A percentile compares a stretch with the other conserved stretches of the same genome.
These are phyloP conservation scores for Paramyrothecium roridum DNA, from an alignment of 2,329 filamentous ascomycete genomes.

Conservation along the genomic window DNA sequence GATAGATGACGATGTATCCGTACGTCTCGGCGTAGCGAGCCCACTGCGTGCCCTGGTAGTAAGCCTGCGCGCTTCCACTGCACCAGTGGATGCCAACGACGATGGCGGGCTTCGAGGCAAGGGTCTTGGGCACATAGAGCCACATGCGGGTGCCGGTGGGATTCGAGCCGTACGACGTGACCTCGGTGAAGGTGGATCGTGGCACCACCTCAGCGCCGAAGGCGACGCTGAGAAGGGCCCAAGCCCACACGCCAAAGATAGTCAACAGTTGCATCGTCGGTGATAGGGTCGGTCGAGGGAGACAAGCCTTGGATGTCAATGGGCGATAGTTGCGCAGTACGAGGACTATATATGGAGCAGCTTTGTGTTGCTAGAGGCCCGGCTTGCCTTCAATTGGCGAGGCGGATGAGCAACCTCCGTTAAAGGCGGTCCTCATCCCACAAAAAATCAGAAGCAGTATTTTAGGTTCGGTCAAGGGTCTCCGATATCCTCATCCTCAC, in stretches of 20 bases:
- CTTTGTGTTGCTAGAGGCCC: neutral
- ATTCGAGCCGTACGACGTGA: conserved; percentile 13
- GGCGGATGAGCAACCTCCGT: neutral
- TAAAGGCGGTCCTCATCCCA: neutral
- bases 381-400: neutral
- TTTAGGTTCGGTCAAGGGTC: neutral
- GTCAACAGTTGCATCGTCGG: neutral
- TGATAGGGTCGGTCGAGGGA: neutral
- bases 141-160: conserved; percentile 14
- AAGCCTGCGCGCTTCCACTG: conserved; percentile 48
- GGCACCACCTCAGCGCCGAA: conserved; percentile 12
- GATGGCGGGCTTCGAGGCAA: conserved; percentile 41
- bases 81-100: conserved; percentile 58
- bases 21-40: conserved; percentile 48
- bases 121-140: conserved; percentile 31
- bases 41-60: conserved; percentile 49
- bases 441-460: neutral
- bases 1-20: conserved; percentile 53
- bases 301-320: neutral
- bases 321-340: neutral
- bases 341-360: neutral
- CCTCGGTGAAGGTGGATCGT: conserved; percentile 14
- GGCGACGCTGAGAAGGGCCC: conserved; percentile 1
- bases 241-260: conserved; percentile 10
- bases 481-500: neutral